A percentile compares a stretch with the other conserved stretches of the same genome.
These are phyloP conservation scores for Bromus sterilis DNA, from an alignment of 176 grass and related monocot genomes.

Conservation along the genomic window DNA sequence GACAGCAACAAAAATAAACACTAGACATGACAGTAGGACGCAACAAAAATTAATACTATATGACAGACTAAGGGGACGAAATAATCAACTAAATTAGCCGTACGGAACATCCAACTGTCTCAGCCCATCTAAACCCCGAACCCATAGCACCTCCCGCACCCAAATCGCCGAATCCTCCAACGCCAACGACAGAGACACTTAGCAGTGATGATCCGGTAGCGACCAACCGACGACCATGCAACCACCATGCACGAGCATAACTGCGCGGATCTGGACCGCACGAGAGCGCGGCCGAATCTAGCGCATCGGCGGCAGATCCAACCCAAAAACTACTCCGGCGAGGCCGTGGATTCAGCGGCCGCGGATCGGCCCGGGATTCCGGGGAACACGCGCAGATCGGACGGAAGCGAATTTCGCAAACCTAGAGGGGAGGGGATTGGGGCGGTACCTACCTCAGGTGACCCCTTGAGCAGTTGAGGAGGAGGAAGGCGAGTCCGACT, in stretches of 20 bases:
- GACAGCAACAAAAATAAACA: not conserved
- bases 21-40: not conserved
- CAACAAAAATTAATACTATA: not conserved
- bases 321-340: not conserved
- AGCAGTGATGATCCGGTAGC: not conserved
- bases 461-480: slow-evolving; percentile 15
- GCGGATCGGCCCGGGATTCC: not conserved
- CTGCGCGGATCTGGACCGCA: not conserved
- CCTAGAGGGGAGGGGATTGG: not conserved
- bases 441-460: slow-evolving; percentile 52
- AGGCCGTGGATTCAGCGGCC: not conserved
- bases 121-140: not conserved
- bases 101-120: too few relatives aligned
- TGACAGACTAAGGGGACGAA: not conserved
- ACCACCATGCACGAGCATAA: not conserved
- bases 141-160: too few relatives aligned
- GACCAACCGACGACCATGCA: not conserved
- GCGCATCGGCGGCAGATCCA: not conserved
- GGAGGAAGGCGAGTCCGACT: not conserved
- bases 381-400: too few relatives aligned
- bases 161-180: not conserved
- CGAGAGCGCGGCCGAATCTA: not conserved
- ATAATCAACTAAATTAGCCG: not conserved
- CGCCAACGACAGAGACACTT: not conserved
- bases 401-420: not conserved